Percentiles rank a stretch among this genome's conserved stretches.
phyloP scores from a whole-genome alignment of 2,329 filamentous ascomycete species.

The Cladosporium sp. region DNA sequence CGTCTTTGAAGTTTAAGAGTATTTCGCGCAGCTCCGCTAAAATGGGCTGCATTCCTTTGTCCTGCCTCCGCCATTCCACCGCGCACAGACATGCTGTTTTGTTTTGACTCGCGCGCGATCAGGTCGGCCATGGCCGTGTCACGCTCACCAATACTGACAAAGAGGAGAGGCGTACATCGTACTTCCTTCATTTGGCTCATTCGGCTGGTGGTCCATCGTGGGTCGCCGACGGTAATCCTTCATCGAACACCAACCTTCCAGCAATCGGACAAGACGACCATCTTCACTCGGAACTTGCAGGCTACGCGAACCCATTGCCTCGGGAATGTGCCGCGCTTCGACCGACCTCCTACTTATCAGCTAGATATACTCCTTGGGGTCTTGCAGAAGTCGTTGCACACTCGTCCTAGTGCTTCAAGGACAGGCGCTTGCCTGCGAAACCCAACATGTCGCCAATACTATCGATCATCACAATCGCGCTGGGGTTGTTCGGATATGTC shows the following conservation, averaged over 20 bases:
- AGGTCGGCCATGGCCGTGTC: neutral
- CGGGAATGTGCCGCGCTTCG: neutral
- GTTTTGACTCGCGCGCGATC: neutral
- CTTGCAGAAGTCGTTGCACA: neutral
- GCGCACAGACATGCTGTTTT: conserved; percentile 5
- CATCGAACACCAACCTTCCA: too few relatives aligned
- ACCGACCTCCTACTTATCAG: neutral
- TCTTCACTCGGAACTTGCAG: too few relatives aligned
- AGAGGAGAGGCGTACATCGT: neutral
- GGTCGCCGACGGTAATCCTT: neutral
- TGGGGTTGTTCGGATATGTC: conserved; percentile 10
- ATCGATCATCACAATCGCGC: conserved; percentile 1
- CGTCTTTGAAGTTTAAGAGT: too few relatives aligned
- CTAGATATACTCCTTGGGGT: neutral
- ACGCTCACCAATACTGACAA: neutral
- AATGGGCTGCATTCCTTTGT: conserved; percentile 9
- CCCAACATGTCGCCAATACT: conserved; percentile 10
- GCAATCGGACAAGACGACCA: neutral
- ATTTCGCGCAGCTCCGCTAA: too few relatives aligned
- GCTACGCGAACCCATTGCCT: neutral
- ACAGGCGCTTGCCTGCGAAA: neutral
- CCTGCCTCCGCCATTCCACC: neutral
- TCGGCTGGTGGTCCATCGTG: neutral
- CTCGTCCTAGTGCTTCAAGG: neutral
- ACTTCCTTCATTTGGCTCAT: neutral